Percentiles rank a stretch among this genome's conserved stretches.
These are phyloP conservation scores for Bondarzewia mesenterica DNA, from an alignment of 1,284 basidiomycete genomes.

Conservation along the genomic window DNA sequence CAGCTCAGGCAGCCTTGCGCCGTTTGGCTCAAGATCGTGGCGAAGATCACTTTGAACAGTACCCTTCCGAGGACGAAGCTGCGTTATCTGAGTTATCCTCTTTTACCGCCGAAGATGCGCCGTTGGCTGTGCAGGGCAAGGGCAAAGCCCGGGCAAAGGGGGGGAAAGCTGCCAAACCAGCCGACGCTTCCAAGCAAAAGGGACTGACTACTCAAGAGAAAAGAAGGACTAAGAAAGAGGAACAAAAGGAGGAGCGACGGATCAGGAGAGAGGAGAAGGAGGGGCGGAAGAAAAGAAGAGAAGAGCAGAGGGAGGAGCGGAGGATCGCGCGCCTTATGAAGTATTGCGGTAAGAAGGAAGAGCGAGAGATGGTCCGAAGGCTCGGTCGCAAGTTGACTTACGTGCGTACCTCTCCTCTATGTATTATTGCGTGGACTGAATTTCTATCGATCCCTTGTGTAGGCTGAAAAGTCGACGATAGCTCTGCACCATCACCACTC, in stretches of 20 bases:
- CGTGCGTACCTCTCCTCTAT: constrained; percentile 27
- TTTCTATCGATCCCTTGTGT: neutral
- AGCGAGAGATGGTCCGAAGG: constrained; percentile 38
- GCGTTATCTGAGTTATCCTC: too few species aligned
- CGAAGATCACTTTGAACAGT: constrained; percentile 12
- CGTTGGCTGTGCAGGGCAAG: too few species aligned
- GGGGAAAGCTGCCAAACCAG: neutral
- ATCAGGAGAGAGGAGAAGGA: too few species aligned
- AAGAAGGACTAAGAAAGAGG: too few species aligned
- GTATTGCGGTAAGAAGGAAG: constrained; percentile 34
- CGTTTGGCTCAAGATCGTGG: constrained; percentile 27
- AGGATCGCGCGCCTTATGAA: constrained; percentile 19
- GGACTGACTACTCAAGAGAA: neutral
- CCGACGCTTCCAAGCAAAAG: neutral
- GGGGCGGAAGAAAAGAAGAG: neutral
- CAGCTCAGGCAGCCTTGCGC: constrained; percentile 45
- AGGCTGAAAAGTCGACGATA: constrained; percentile 75
- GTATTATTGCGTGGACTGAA: neutral
- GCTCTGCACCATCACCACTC: constrained; percentile 59
- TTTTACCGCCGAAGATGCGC: too few species aligned
- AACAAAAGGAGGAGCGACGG: neutral
- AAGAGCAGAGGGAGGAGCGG: constrained; percentile 4
- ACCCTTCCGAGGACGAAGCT: constrained; percentile 29
- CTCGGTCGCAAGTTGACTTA: constrained; percentile 67
- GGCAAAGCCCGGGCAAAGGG: constrained; percentile 15